Evolutionary conservation across 768 basidiomycete genomes (phyloP), one percentile per base, ranked within the genome.

Genomic region (Amanita pseudoporphyria): DNA sequence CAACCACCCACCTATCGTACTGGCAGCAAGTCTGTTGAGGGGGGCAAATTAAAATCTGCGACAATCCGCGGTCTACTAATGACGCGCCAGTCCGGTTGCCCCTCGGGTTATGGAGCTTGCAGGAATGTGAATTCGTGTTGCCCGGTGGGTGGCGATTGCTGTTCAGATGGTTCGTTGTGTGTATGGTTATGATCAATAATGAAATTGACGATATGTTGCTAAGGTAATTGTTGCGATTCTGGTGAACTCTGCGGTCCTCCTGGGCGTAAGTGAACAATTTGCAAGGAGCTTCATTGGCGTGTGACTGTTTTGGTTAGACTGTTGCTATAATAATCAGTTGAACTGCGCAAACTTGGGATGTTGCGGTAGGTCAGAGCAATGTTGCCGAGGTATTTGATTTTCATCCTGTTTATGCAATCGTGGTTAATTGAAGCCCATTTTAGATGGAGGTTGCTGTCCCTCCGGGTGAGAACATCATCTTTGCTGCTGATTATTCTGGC

Each of bases 371-470:
- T 26, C 18, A 13, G 28, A 33, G 36, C 9, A 37, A 36, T 47
- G 46, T 28, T 47, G 46, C 19, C 6, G 35, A 13, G 46, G 46
- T 48, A 39, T 12, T 10, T 6, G 12, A 36, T 30, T 37, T 28
- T 28, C 7, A 28, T 28, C 26, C 7, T 28, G 26, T 28, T 28
- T 28, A 28, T 28, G 26, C 26, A 28, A 7, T 28, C 7, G 26
- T 28, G 7, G 26, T n/a, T 22, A 5, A 28, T 40, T 31, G 18
- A 22, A 24, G 4, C 18, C 14, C 13, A 9, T 24, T 48, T 28
- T 18, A 48, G 47, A 48, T 19, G 35, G 36, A 7, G 26, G 37
- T 12, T 48, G 47, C 28, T 48, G 47, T 39, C 14, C 22, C 24
- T 33, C 37, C 4, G 47, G 47, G 47, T 39, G 19, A 38, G 47